A percentile compares a stretch with the other conserved stretches of the same genome.
These are phyloP conservation scores for Erysimum cheiranthoides DNA, from an alignment of 345 rosid genomes.

Conservation along the genomic window DNA sequence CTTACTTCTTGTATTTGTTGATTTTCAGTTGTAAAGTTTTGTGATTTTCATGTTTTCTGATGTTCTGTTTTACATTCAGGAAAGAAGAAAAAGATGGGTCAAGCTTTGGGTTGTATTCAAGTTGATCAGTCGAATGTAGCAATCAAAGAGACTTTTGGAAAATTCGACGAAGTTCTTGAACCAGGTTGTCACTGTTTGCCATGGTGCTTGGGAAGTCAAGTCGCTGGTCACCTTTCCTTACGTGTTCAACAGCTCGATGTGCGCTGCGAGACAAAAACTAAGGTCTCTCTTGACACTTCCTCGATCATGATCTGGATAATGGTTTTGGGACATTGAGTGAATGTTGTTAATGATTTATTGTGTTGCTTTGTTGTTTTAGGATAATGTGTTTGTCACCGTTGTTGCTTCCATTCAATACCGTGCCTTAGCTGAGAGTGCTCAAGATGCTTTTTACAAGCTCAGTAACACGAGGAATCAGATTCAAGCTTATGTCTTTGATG, in stretches of 20 bases:
- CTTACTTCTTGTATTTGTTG: constrained; percentile 16
- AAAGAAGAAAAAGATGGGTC: constrained; percentile 38
- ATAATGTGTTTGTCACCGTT: constrained; percentile 60
- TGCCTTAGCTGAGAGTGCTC: constrained; percentile 53
- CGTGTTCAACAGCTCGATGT: constrained; percentile 89
- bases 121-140: constrained; percentile 84
- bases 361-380: constrained; percentile 38
- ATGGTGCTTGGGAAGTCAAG: constrained; percentile 75
- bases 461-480: constrained; percentile 56
- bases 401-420: constrained; percentile 61
- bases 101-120: constrained; percentile 64
- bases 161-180: constrained; percentile 70
- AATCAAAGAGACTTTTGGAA: constrained; percentile 74
- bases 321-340: background rate
- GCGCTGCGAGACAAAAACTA: constrained; percentile 89
- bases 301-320: background rate
- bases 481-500: constrained; percentile 61
- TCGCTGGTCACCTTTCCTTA: constrained; percentile 72
- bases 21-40: background rate
- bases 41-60: constrained; percentile 7
- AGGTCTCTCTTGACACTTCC: constrained; percentile 52
- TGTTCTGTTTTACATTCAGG: constrained; percentile 3
- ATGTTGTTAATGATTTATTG: background rate
- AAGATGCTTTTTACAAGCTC: constrained; percentile 58
- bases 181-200: constrained; percentile 90